Percentiles rank a stretch among this genome's conserved stretches.
Evolutionary conservation across 1,284 basidiomycete genomes (phyloP).

Genomic region (Pseudozyma pruni): DNA sequence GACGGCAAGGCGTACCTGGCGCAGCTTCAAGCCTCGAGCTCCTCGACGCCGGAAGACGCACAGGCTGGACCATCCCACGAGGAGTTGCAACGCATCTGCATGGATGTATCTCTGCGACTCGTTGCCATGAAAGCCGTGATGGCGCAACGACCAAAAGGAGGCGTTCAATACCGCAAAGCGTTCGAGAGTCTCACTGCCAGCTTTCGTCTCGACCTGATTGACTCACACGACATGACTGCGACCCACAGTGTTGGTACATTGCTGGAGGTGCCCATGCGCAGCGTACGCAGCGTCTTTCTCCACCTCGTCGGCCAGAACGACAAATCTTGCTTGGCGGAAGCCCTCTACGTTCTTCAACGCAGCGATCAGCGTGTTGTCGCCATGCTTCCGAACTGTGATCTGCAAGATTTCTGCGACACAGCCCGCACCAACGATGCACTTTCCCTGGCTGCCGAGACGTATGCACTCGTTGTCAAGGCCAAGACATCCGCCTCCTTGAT

Average conservation of each 20-base stretch:
- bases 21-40: slow-evolving; percentile 6
- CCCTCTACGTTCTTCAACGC: slow-evolving; percentile 22
- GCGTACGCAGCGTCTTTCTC: slow-evolving; percentile 18
- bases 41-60: not conserved
- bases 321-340: slow-evolving; percentile 5
- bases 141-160: slow-evolving; percentile 22
- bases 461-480: slow-evolving; percentile 28
- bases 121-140: slow-evolving; percentile 33
- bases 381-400: slow-evolving; percentile 18
- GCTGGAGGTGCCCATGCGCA: slow-evolving; percentile 22
- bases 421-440: slow-evolving; percentile 1
- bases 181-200: slow-evolving; percentile 32
- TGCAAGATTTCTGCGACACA: slow-evolving; percentile 30
- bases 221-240: not conserved
- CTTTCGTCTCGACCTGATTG: slow-evolving; percentile 37
- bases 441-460: slow-evolving; percentile 13
- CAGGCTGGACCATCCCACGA: slow-evolving; percentile 2
- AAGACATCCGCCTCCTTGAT: slow-evolving; percentile 13
- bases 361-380: slow-evolving; percentile 32
- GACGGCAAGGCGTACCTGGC: slow-evolving; percentile 26
- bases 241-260: not conserved
- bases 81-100: slow-evolving; percentile 27
- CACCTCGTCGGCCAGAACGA: slow-evolving; percentile 26
- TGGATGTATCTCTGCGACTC: slow-evolving; percentile 37
- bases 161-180: slow-evolving; percentile 30